Base-by-base conservation (phyloP, 257 asterid species). In the Catharanthus roseus region DNA sequence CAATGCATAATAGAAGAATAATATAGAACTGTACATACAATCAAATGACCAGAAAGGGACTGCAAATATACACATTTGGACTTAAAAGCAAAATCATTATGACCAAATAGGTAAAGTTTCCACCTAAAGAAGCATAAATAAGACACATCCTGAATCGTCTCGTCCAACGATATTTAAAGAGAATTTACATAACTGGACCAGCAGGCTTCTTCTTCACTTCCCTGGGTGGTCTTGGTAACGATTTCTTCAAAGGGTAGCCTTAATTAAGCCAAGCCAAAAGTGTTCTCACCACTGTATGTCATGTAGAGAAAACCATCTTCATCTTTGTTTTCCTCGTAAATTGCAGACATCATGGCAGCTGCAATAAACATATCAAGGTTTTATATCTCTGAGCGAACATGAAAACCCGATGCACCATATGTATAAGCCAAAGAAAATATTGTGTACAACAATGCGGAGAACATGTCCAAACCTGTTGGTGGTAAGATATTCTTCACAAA, bases 231-330 rank as follows among this genome's bases (percentile, higher is more conserved):
- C 5, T 2, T 45, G 15, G 10, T 2, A 7, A 56, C 12, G 24
- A 19, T 24, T 10, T 6, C 18, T 24, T 31, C 23, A 13, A 26
- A 36, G 29, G 28, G 53, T 5, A 36, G n/a, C n/a, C n/a, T n/a
- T n/a, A 15, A 53, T 70, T 41, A 61, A 71, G 11, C 34, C n/a
- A 21, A 42, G 12, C 91, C 95, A 65, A 88, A 88, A 19, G 95
- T 88, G 65, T 88, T 88, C 82, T 88, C 95, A 1, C 95, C 95
- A 62, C 95, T 88, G 87, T 88, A 88, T 54, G 92, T 85, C 95
- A 88, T 86, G 85, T 88, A 88, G 3, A 88, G 83, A 83, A 88
- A 88, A 51, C 92, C 92, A 71, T 88, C 95, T 80, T 86, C 95
- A 23, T 88, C 95, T 83, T 88, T 85, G 72, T 88, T 84, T 60